phyloP scores from a whole-genome alignment of 352 stramenopile genomes.

The Halophytophthora batemanensis region DNA sequence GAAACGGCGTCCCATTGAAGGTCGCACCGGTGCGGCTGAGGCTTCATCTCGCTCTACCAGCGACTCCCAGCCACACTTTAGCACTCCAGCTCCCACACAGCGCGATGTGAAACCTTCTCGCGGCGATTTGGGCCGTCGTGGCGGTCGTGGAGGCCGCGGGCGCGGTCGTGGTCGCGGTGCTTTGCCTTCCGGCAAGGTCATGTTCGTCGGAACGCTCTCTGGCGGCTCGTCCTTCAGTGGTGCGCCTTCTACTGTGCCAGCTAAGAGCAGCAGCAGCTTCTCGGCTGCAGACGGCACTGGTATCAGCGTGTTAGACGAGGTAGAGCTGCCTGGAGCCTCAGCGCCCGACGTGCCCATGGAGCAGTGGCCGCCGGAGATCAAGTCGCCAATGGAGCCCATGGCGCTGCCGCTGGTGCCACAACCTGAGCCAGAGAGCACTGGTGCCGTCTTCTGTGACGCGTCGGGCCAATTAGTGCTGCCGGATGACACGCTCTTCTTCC shows the following conservation, averaged over 20 bases:
- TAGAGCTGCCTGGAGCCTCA: conserved; percentile 52
- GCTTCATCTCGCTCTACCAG: conserved; percentile 4
- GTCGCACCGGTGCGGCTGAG: conserved; percentile 6
- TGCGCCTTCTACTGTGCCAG: conserved; percentile 21
- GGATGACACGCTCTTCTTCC: conserved; percentile 78
- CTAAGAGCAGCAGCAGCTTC: conserved; percentile 44
- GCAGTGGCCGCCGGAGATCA: conserved; percentile 78
- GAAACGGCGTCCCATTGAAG: conserved; percentile 47
- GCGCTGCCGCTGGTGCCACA: conserved; percentile 65
- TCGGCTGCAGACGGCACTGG: conserved; percentile 70
- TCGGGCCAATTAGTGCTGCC: conserved; percentile 47
- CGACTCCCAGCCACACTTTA: conserved; percentile 22
- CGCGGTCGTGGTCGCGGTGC: conserved; percentile 47
- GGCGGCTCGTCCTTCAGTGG: conserved; percentile 73
- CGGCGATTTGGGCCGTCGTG: conserved; percentile 41
- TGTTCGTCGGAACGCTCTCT: conserved; percentile 82
- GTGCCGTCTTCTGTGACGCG: conserved; percentile 64
- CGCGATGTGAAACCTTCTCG: conserved; percentile 32
- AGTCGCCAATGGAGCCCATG: conserved; percentile 83
- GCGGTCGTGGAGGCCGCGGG: conserved; percentile 37
- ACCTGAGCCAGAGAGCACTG: conserved; percentile 55
- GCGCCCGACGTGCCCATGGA: conserved; percentile 53
- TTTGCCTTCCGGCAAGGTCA: conserved; percentile 60
- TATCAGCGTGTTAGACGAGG: conserved; percentile 82
- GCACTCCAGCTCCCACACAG: conserved; percentile 18